phyloP scores from a whole-genome alignment of 2,329 filamentous ascomycete species.

The Fusarium verrucosum region DNA sequence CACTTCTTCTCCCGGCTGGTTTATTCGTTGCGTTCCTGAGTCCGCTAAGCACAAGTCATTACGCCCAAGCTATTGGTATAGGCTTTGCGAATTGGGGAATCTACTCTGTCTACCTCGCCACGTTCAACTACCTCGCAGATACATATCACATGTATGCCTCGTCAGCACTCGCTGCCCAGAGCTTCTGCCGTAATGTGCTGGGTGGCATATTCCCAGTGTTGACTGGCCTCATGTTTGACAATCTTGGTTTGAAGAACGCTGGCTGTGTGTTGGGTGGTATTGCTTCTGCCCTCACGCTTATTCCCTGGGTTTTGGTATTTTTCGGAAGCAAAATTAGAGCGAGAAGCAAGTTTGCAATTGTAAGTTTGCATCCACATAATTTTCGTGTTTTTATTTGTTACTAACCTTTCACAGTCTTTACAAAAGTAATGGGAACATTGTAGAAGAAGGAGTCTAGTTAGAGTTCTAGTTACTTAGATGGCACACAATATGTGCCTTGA shows the following conservation, averaged over 20 bases:
- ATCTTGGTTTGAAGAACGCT: constrained; percentile 75
- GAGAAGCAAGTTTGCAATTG: constrained; percentile 79
- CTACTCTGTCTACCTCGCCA: constrained; percentile 84
- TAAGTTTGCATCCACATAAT: constrained; percentile 46
- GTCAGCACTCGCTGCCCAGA: constrained; percentile 86
- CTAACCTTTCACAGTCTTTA: constrained; percentile 33
- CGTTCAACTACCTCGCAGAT: constrained; percentile 93
- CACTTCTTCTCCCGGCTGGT: constrained; percentile 78
- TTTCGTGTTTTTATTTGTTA: neutral
- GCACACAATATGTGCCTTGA: neutral
- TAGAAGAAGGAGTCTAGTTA: neutral
- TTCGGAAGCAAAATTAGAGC: constrained; percentile 80
- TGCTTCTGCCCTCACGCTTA: constrained; percentile 72
- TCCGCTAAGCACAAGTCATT: constrained; percentile 39
- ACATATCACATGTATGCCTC: constrained; percentile 86
- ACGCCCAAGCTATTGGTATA: constrained; percentile 64
- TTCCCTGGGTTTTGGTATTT: constrained; percentile 88
- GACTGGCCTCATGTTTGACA: constrained; percentile 75
- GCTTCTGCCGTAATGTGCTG: constrained; percentile 84
- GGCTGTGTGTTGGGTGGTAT: constrained; percentile 81
- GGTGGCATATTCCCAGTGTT: constrained; percentile 84
- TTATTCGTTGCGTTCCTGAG: constrained; percentile 64
- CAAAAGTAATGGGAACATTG: constrained; percentile 21
- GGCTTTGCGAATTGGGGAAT: constrained; percentile 84
- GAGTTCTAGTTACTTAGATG: neutral